These are phyloP conservation scores for Verruconis gallopava DNA, from an alignment of 2,329 filamentous ascomycete species.

Conservation along the genomic window DNA sequence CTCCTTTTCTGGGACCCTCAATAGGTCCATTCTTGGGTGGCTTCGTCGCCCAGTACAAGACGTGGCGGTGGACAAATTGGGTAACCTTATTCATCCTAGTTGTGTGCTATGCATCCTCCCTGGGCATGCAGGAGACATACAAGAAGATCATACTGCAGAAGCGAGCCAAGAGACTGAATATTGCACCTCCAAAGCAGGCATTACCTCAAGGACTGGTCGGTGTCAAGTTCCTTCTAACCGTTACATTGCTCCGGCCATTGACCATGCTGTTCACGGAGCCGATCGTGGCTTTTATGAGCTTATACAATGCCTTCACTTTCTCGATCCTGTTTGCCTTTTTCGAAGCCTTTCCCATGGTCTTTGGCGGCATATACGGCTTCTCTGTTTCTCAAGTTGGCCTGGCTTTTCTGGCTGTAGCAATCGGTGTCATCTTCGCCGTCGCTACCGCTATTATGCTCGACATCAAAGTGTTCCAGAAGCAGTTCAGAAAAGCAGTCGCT, in stretches of 20 bases:
- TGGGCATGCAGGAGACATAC: conserved; percentile 43
- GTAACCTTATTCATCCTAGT: conserved; percentile 29
- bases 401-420: conserved; percentile 21
- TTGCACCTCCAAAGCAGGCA: conserved; percentile 14
- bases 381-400: conserved; percentile 19
- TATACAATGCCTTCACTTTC: conserved; percentile 25
- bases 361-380: conserved; percentile 21
- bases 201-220: conserved; percentile 9
- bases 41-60: conserved; percentile 28
- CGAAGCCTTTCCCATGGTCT: conserved; percentile 22
- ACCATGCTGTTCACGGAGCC: conserved; percentile 29
- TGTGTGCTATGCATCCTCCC: conserved; percentile 22
- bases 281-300: conserved; percentile 21
- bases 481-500: conserved; percentile 17
- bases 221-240: conserved; percentile 20
- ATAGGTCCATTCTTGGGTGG: conserved; percentile 31
- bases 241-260: conserved; percentile 38
- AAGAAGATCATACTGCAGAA: conserved; percentile 35
- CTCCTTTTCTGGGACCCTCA: conserved; percentile 28
- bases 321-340: conserved; percentile 24
- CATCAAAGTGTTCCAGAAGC: conserved; percentile 22
- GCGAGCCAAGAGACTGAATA: conserved; percentile 21
- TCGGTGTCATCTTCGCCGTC: conserved; percentile 19
- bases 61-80: conserved; percentile 33
- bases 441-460: conserved; percentile 24